Conservation (phyloP, 2,329 filamentous ascomycete genomes). For the Colletotrichum abscissum region DNA sequence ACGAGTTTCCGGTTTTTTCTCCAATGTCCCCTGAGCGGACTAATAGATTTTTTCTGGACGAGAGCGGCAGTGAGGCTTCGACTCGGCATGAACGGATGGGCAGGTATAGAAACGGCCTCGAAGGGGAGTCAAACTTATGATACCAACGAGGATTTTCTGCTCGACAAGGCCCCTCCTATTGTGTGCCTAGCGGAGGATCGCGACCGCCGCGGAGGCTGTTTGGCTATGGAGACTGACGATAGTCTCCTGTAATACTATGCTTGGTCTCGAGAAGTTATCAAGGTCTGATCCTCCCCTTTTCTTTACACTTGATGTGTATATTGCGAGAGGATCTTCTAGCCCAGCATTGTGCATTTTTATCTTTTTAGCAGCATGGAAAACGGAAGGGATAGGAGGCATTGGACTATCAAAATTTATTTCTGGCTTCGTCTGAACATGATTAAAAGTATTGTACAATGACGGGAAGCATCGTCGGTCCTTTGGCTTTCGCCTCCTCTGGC, state of each 20-base stretch:
- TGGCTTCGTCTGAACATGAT: constrained; percentile 35
- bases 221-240: constrained; percentile 19
- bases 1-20: neutral
- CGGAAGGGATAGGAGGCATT: neutral
- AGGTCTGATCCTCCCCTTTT: neutral
- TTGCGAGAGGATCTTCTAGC: neutral
- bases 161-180: constrained; percentile 8
- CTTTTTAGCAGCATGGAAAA: neutral
- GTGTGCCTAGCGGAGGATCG: constrained; percentile 2
- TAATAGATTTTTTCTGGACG: constrained; percentile 19
- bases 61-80: constrained; percentile 19
- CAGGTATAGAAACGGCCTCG: constrained; percentile 19
- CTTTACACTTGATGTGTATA: neutral
- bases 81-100: constrained; percentile 16
- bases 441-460: constrained; percentile 29
- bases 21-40: constrained; percentile 17
- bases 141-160: neutral
- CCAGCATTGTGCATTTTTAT: neutral
- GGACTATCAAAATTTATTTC: constrained; percentile 19
- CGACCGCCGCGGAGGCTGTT: constrained; percentile 7
- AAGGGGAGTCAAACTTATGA: constrained; percentile 21
- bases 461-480: neutral
- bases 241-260: constrained; percentile 32
- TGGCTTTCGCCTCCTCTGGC: neutral
- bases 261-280: neutral